Evolutionary conservation across 495 filamentous ascomycete genomes (phyloP), one percentile per base, ranked within the genome.

Genomic region (Aspergillus cavernicola): DNA sequence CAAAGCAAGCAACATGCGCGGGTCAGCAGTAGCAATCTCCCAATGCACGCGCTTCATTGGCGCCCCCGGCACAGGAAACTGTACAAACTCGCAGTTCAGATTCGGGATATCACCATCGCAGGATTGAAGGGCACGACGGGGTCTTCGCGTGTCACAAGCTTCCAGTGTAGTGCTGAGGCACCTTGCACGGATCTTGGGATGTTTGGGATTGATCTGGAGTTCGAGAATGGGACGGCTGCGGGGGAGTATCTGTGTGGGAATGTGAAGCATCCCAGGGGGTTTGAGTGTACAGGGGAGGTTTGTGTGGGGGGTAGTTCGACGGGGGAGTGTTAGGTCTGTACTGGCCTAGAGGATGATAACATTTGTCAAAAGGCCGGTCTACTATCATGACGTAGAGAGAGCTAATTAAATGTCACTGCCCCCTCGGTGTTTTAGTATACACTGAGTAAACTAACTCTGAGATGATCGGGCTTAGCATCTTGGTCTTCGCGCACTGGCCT

Each of bases 31-130:
- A 29, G 50, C 65, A 22, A 68, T 75, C 33, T 65, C 67, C 1
- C 72, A 75, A 57, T 75, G 72, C 52, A 75, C 69, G 0, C 58
- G 61, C 0, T 75, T 72, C 53, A 64, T 43, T 3, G 69, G 67
- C 4, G 61, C 63, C 15, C 59, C 68, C 1, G 66, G 65, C 2
- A 8, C 24, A 23, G 62, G 60, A 0, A 68, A 75, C 52, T 75
- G 71, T 50, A 73, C 67, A 11, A 66, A 62, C 36, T 72, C 71
- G 0, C 31, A 63, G 33, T 75, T 75, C 59, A 71, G 45, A 60
- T 75, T 35, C 37, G 42, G 6, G 55, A 68, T 43, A 38, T 72
- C n/a, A 42, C 33, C 6, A 51, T 72, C 12, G 11, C 32, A 4
- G 53, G 62, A 31, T 41, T 71, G 10, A 50, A 23, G 1, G 71